Evolutionary conservation across 2,329 filamentous ascomycete species (phyloP), one percentile per base, ranked within the genome.

Genomic region (Neodidymelliopsis sp.): DNA sequence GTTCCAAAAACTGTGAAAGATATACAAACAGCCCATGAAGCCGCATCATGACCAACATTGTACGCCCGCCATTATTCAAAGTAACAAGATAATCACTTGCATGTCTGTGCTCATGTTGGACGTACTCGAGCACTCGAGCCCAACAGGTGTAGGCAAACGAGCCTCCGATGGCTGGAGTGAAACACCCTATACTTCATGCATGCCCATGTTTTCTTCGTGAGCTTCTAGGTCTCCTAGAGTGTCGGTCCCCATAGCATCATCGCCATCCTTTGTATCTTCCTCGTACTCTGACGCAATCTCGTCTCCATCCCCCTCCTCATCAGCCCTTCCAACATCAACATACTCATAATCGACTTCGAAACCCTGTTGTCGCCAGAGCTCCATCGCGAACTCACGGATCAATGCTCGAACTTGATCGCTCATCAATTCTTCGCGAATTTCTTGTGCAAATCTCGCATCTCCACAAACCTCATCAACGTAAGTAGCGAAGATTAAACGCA

Each of bases 311-410:
- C 23, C 24, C 15, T 12, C 31, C 4, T 29, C 24, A 13, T 36
- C 29, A 11, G 15, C 13, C 2, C 23, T 24, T 6, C 9, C 9
- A 3, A 6, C 40, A 11, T n/a, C 12, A 6, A 28, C 30, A 7
- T 35, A 48, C 15, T 30, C 15, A n/a, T 20, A 40, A 2, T 36
- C 20, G 6, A 36, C 44, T 2, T 41, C 30, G 12, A 30, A 48
- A 2, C 30, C 36, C 16, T 30, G 18, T 19, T 19, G 23, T n/a
- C 44, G 27, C 30, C 19, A 43, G 0, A 36, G 30, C 8, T 38
- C 18, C 19, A 30, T 19, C 3, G 24, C 44, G 8, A 31, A 18
- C 6, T 40, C 44, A 11, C 30, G 29, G 20, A 47, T 47, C 1
- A 47, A 7, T 2, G 9, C 4, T 1, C 23, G 23, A 1, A n/a